phyloP scores from a whole-genome alignment of 2,329 filamentous ascomycete species.

The Calonectria honghensis region DNA sequence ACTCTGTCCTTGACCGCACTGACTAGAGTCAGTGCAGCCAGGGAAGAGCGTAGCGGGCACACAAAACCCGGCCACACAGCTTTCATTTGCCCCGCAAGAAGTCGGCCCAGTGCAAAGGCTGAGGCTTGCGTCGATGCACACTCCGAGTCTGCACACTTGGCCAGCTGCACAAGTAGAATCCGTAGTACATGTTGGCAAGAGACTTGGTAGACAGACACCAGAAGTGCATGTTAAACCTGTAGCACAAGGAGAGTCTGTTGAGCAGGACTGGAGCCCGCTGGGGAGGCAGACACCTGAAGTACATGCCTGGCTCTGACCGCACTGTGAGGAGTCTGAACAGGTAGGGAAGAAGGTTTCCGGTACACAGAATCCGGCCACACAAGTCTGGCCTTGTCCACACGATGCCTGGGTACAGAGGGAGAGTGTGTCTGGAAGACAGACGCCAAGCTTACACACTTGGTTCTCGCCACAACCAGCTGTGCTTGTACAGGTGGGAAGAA shows the following conservation, averaged over 20 bases:
- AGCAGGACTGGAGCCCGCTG: neutral
- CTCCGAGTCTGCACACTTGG: constrained; percentile 4
- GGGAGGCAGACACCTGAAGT: constrained; percentile 25
- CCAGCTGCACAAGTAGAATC: neutral
- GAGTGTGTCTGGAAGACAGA: constrained; percentile 19
- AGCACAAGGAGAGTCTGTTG: neutral
- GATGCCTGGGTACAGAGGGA: neutral
- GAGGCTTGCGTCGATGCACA: constrained; percentile 6
- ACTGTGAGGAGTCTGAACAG: neutral
- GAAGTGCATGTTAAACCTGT: neutral
- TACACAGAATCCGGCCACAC: constrained; percentile 24
- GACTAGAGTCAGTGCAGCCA: neutral
- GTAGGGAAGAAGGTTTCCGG: constrained; percentile 21
- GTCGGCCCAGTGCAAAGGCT: neutral
- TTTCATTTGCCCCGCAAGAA: neutral
- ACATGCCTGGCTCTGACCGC: constrained; percentile 5
- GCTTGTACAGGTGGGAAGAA: neutral
- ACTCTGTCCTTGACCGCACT: constrained; percentile 11
- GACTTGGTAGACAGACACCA: constrained; percentile 6
- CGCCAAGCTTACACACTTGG: constrained; percentile 21
- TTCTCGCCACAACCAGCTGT: neutral
- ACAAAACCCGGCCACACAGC: constrained; percentile 20
- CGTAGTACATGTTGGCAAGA: neutral
- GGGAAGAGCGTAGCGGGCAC: constrained; percentile 7
- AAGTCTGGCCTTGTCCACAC: neutral